A percentile compares a stretch with the other conserved stretches of the same genome.
Evolutionary conservation across 306 rosid genomes (phyloP).

Genomic region (Castanea crenata): DNA sequence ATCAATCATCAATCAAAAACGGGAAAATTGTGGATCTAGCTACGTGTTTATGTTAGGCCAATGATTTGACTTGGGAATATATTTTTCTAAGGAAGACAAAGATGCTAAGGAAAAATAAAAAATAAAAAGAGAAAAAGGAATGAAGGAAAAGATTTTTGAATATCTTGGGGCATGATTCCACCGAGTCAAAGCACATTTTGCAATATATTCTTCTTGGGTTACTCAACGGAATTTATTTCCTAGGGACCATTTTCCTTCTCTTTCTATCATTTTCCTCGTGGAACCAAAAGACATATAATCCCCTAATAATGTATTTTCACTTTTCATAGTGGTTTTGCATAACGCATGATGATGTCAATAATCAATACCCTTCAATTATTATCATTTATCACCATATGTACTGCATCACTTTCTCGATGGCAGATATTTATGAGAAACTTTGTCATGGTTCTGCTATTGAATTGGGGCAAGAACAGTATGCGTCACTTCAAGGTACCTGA

Average conservation of each 20-base stretch:
- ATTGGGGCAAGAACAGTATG: too few relatives aligned
- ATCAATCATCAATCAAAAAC: too few relatives aligned
- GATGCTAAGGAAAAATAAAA: background rate
- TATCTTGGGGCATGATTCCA: background rate
- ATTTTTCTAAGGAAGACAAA: background rate
- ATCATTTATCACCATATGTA: background rate
- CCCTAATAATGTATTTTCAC: background rate
- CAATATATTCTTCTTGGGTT: slow-evolving; percentile 26
- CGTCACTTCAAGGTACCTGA: too few relatives aligned
- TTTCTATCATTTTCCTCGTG: background rate
- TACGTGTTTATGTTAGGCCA: too few relatives aligned
- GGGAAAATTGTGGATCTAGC: too few relatives aligned
- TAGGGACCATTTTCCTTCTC: slow-evolving; percentile 6
- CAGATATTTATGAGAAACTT: too few relatives aligned
- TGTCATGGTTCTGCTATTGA: too few relatives aligned
- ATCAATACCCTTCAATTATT: background rate
- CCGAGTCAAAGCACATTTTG: slow-evolving; percentile 25
- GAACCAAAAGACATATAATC: background rate
- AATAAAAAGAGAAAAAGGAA: background rate
- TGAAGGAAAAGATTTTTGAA: background rate
- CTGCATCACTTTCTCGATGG: too few relatives aligned
- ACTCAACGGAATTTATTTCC: background rate
- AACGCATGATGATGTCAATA: background rate
- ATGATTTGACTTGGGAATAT: too few relatives aligned
- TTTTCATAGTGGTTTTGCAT: background rate